Percentiles rank a stretch among this genome's conserved stretches.
phyloP scores from a whole-genome alignment of 306 rosid species.

The Cicer cuneatum region DNA sequence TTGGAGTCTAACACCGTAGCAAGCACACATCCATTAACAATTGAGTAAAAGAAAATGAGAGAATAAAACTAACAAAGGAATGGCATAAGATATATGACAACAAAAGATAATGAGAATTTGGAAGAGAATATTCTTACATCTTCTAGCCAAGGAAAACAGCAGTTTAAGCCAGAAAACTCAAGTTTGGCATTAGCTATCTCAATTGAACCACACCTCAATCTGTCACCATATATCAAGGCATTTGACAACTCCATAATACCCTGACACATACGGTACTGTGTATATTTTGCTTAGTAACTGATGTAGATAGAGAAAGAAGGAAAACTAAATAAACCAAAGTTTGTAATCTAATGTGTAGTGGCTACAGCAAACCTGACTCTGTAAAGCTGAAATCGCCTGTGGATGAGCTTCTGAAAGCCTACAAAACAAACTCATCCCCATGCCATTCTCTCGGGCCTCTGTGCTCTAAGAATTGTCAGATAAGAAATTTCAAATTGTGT shows the following conservation, averaged over 20 bases:
- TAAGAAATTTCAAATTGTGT: conserved; percentile 10
- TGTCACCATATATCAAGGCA: conserved; percentile 88
- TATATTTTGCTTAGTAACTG: conserved; percentile 46
- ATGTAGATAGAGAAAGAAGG: conserved; percentile 26
- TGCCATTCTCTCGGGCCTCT: conserved; percentile 94
- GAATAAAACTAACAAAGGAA: not conserved
- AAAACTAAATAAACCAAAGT: conserved; percentile 35
- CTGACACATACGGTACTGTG: conserved; percentile 94
- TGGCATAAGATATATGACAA: not conserved
- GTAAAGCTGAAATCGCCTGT: conserved; percentile 83
- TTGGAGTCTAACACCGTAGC: not conserved
- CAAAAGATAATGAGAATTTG: conserved; percentile 32
- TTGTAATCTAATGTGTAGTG: conserved; percentile 26
- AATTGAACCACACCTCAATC: conserved; percentile 87
- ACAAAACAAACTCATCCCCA: conserved; percentile 90
- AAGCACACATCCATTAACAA: not conserved
- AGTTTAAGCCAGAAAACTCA: conserved; percentile 53
- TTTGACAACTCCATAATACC: conserved; percentile 92
- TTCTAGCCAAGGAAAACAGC: conserved; percentile 70
- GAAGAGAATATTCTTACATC: conserved; percentile 57
- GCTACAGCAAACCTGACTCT: conserved; percentile 73
- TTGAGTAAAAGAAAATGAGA: not conserved
- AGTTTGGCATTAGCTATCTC: conserved; percentile 80
- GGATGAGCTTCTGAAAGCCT: conserved; percentile 97
- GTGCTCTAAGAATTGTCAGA: conserved; percentile 60